Base-by-base conservation (phyloP, 345 rosid species). In the Fremontodendron californicum region DNA sequence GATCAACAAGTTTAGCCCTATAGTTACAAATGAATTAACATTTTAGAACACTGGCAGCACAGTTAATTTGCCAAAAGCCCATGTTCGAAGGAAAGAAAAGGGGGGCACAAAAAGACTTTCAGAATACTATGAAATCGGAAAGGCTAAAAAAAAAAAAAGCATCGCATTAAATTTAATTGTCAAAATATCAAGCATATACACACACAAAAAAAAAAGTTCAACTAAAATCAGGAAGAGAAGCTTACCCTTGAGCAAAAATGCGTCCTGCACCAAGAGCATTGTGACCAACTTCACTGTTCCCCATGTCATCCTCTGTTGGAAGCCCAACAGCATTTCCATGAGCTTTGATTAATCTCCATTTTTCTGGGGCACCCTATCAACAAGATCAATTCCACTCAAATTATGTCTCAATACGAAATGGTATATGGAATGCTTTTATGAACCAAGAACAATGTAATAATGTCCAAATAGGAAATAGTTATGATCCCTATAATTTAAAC, bases 221-320 rank as follows among this genome's bases (percentile, higher is more conserved):
- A 19, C 21, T 18, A 57, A 77, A 54, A 45, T 18, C 1, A n/a
- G 42, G 51, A 64, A 64, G 16, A 15, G 58, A 75, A 61, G 49
- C 37, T 27, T 48, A 89, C 97, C 97, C 99, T 82, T 95, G 99
- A 77, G 97, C 98, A 77, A 57, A 93, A 58, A 96, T 93, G 57
- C 98, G 96, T 49, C 99, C 99, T 75, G 99, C 97, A 16, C 98
- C 97, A 21, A 96, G 99, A 40, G 99, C 99, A 57, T 96, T 96
- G 75, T 93, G 99, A 75, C 99, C 99, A 35, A 92, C 99, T 83
- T 95, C 99, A 79, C 99, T 95, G 84, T 95, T 95, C 35, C 99
- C 99, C 99, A 93, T 93, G 82, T 95, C 98, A 80, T 95, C 99
- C 15, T 95, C 99, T 1, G 91, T 85, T 5, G 99, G 99, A 57